These are phyloP conservation scores for Xylogone sp. DNA, from an alignment of 2,329 filamentous ascomycete genomes.

Conservation along the genomic window DNA sequence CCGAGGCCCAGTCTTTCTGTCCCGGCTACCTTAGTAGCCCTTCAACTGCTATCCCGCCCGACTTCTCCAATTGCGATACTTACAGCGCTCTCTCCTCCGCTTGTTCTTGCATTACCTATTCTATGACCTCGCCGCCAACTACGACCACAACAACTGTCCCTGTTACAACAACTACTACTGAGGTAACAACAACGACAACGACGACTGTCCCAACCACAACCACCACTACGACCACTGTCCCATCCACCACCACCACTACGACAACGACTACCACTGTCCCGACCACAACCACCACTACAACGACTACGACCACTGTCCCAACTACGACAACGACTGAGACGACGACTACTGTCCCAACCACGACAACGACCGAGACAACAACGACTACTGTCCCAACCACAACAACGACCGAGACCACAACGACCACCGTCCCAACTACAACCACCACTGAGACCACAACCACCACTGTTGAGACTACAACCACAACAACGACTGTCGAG, in stretches of 20 bases:
- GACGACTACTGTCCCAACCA: background rate
- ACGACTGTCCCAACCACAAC: slow-evolving; percentile 8
- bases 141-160: slow-evolving; percentile 9
- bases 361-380: slow-evolving; percentile 3
- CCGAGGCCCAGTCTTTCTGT: slow-evolving; percentile 29
- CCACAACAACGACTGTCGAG: no score
- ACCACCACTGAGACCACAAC: no score
- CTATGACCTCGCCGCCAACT: slow-evolving; percentile 21
- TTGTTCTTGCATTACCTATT: slow-evolving; percentile 36
- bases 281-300: background rate
- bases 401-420: background rate
- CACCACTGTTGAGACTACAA: no score
- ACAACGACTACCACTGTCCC: slow-evolving; percentile 8
- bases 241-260: slow-evolving; percentile 7
- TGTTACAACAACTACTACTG: slow-evolving; percentile 3
- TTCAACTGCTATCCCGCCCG: slow-evolving; percentile 28
- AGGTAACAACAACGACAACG: slow-evolving; percentile 8
- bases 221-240: slow-evolving; percentile 5
- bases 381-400: background rate
- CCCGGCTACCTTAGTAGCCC: slow-evolving; percentile 27
- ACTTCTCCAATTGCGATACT: slow-evolving; percentile 28
- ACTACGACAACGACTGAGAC: background rate
- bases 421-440: no score
- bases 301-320: no score
- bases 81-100: slow-evolving; percentile 26